Base-by-base conservation (phyloP, 2,329 filamentous ascomycete species). In the Fusarium sp. region DNA sequence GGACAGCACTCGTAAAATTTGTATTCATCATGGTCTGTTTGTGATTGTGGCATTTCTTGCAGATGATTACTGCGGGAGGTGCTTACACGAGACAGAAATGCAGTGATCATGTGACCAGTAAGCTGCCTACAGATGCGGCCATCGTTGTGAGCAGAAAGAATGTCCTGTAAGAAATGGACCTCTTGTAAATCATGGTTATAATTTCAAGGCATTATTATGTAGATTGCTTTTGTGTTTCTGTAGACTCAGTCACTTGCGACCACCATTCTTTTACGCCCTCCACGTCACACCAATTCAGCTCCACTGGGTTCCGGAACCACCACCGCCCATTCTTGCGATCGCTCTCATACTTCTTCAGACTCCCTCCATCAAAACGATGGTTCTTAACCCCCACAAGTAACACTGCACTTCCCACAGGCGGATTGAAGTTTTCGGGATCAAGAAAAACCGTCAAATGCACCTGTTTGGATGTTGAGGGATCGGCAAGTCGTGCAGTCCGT, bases 361-460 rank as follows among this genome's bases (percentile, higher is more conserved):
- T 81, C 0, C 81, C 81, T 1, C 81, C 81, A 17, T 88, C 86
- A 58, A 85, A 88, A 2, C 81, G 75, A 50, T 89, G 87, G 33
- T 88, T 89, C 77, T 88, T 89, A 3, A 88, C 85, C 0, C 86
- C 86, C 0, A 84, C 79, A 1, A 89, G 75, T 6, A 89, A 66
- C 2, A 88, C 83, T 0, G 83, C 82, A 51, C 81, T 84, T 5
- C 86, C 87, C 0, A 87, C 71, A 0, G 44, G 57, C 0, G 87
- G 86, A 1, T 60, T 65, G 66, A 88, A 89, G 1, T 72, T 70
- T 3, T 84, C 82, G 0, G 87, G 82, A 26, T 88, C 84, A 6
- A 88, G 79, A 51, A 88, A 88, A 0, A 88, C 84, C 0, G 85
- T 87, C 5, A 89, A 72, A 39, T 84, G 82, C 6, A 88, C 83